These are phyloP conservation scores for Buxus sempervirens DNA, from an alignment of 164 flowering plant genomes.

Conservation along the genomic window DNA sequence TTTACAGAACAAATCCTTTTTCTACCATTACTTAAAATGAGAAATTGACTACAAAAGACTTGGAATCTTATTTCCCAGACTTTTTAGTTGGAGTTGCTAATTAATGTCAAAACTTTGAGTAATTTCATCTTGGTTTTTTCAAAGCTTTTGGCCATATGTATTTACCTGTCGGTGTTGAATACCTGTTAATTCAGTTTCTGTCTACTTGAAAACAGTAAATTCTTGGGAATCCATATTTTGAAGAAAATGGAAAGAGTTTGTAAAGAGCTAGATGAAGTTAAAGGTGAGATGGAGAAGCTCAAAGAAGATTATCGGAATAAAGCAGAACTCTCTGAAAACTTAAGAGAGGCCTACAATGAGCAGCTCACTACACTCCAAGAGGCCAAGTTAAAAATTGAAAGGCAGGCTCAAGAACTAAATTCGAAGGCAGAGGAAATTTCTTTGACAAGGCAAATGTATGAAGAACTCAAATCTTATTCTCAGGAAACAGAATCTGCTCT, in stretches of 20 bases:
- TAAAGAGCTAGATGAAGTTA: conserved; percentile 66
- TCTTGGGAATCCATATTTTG: not conserved
- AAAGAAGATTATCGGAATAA: conserved; percentile 38
- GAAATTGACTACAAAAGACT: not conserved
- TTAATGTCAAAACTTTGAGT: too few relatives aligned
- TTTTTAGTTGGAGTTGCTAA: not conserved
- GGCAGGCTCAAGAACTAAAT: conserved; percentile 37
- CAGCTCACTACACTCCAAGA: conserved; percentile 39
- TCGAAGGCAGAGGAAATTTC: conserved; percentile 35
- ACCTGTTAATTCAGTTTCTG: not conserved
- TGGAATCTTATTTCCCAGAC: not conserved
- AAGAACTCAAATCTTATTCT: conserved; percentile 32
- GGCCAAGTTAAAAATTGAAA: conserved; percentile 41
- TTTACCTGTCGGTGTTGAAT: too few relatives aligned
- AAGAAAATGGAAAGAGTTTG: conserved; percentile 42
- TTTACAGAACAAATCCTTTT: too few relatives aligned
- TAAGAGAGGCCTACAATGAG: conserved; percentile 45
- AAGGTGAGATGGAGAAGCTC: conserved; percentile 60
- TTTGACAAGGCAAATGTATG: conserved; percentile 24
- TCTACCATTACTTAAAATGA: too few relatives aligned
- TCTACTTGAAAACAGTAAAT: conserved; percentile 1
- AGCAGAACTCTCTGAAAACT: conserved; percentile 40
- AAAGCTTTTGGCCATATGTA: too few relatives aligned
- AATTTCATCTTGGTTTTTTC: too few relatives aligned
- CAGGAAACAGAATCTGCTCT: conserved; percentile 39